phyloP scores from a whole-genome alignment of 495 filamentous ascomycete genomes.

The Echria macrotheca region DNA sequence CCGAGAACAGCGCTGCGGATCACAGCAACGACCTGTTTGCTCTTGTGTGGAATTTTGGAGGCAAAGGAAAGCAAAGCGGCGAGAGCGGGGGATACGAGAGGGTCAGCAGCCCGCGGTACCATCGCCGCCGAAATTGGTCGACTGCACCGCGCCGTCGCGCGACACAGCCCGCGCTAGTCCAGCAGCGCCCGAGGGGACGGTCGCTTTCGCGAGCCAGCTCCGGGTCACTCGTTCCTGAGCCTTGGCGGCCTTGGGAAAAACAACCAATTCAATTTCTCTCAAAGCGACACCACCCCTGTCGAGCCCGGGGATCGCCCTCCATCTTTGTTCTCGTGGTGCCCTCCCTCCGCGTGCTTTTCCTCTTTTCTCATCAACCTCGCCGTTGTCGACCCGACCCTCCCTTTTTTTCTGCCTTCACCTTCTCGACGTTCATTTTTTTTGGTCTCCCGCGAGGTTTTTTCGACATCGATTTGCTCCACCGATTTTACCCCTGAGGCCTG shows the following conservation, averaged over 20 bases:
- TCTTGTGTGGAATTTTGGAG: too few species aligned
- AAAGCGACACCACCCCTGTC: not conserved
- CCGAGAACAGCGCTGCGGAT: not conserved
- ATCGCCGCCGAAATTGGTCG: conserved; percentile 5
- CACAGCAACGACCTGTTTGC: too few species aligned
- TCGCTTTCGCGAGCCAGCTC: too few species aligned
- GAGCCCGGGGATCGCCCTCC: not conserved
- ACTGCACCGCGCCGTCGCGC: not conserved
- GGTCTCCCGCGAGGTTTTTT: not conserved
- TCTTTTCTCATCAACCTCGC: not conserved
- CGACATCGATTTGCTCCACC: not conserved
- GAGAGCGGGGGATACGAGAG: not conserved
- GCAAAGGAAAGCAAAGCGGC: too few species aligned
- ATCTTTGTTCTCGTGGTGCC: not conserved
- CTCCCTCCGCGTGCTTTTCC: not conserved
- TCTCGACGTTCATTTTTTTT: not conserved
- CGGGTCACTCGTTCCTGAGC: not conserved
- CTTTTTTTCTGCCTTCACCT: not conserved
- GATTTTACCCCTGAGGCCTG: conserved; percentile 2
- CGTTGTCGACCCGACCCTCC: not conserved
- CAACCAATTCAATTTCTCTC: conserved; percentile 12
- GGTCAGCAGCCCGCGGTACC: conserved; percentile 1
- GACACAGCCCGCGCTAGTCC: conserved; percentile 1
- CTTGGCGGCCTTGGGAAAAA: conserved; percentile 4
- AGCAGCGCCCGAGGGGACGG: too few species aligned